phyloP scores from a whole-genome alignment of 805 yeast genomes.

The Zygosaccharomyces gambellarensis region DNA sequence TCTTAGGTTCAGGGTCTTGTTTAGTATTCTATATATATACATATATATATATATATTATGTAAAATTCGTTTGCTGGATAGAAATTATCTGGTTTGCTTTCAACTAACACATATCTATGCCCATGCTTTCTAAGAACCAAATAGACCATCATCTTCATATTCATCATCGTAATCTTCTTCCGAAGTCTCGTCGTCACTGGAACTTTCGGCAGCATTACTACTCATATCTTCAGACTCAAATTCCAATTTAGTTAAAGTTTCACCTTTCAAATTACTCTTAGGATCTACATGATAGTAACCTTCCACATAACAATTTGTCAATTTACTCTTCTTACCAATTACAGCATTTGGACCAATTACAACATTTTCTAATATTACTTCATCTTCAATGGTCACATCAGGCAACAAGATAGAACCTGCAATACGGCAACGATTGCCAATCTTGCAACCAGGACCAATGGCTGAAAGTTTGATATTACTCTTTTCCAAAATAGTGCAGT shows the following conservation, averaged over 20 bases:
- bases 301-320: constrained; percentile 82
- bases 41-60: background rate
- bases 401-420: constrained; percentile 80
- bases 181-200: constrained; percentile 26
- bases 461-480: constrained; percentile 84
- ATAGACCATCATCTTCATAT: constrained; percentile 55
- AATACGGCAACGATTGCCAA: constrained; percentile 83
- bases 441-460: constrained; percentile 64
- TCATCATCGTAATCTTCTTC: constrained; percentile 36
- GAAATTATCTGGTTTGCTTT: background rate
- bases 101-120: background rate
- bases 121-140: constrained; percentile 39
- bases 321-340: constrained; percentile 59
- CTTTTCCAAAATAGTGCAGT: constrained; percentile 68
- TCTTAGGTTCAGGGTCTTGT: background rate
- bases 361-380: constrained; percentile 72
- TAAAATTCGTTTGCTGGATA: constrained; percentile 1
- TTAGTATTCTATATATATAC: background rate
- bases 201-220: constrained; percentile 33
- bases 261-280: constrained; percentile 52
- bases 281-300: constrained; percentile 64
- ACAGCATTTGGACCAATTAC: constrained; percentile 67
- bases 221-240: constrained; percentile 24
- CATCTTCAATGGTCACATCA: constrained; percentile 71
- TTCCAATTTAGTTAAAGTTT: constrained; percentile 43